phyloP scores from a whole-genome alignment of 805 yeast genomes.

The Zygosaccharomyces siamensis region DNA sequence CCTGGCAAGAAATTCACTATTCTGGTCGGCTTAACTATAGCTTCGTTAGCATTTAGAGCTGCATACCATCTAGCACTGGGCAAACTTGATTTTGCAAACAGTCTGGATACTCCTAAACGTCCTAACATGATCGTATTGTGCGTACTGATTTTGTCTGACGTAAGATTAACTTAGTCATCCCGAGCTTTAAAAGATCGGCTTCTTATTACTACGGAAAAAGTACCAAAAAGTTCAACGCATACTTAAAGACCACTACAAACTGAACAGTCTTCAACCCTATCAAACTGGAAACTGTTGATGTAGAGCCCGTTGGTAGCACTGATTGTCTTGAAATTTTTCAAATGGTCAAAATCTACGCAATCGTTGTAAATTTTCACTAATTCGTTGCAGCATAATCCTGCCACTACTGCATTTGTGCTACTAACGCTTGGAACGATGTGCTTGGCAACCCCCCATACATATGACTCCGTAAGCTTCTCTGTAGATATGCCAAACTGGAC shows the following conservation, averaged over 20 bases:
- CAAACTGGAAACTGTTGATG: conserved; percentile 64
- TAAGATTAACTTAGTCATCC: background rate
- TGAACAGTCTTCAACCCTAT: conserved; percentile 57
- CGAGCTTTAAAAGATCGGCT: background rate
- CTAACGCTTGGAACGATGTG: conserved; percentile 93
- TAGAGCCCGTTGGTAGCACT: conserved; percentile 78
- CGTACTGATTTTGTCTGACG: background rate
- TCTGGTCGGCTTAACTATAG: conserved; percentile 19
- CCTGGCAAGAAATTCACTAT: conserved; percentile 22
- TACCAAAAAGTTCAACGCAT: background rate
- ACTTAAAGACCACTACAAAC: conserved; percentile 56
- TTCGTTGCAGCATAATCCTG: conserved; percentile 85
- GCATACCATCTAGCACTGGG: conserved; percentile 2
- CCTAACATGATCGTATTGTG: background rate
- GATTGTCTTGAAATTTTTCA: conserved; percentile 80
- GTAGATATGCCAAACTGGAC: conserved; percentile 52
- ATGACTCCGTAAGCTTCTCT: conserved; percentile 61
- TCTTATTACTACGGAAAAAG: background rate
- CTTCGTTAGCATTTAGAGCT: conserved; percentile 4
- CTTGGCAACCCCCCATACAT: conserved; percentile 84
- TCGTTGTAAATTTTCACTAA: conserved; percentile 74
- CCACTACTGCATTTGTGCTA: conserved; percentile 86
- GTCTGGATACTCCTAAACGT: conserved; percentile 1
- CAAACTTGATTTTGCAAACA: background rate
- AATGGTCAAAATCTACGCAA: conserved; percentile 47